Base-by-base conservation (phyloP, 2,329 filamentous ascomycete species). In the Chalaropsis ovoidea region DNA sequence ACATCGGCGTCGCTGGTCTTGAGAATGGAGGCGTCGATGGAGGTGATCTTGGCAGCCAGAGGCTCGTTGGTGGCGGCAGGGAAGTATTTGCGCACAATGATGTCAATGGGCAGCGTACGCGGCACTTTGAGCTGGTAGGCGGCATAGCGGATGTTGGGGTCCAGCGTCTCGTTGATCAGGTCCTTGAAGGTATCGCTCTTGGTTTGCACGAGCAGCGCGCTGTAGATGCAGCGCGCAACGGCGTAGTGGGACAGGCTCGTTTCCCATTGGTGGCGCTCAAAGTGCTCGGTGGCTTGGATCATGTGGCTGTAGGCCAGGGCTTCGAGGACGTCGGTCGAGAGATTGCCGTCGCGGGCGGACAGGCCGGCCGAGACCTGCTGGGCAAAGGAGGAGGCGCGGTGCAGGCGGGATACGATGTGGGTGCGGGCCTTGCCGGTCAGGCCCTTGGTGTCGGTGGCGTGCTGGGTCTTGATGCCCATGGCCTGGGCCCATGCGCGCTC, bases 401-500 rank as follows among this genome's bases (percentile, higher is more conserved):
- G 82, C 49, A 97, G 79, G 64, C 92, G 85, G 15, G 92, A 95
- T 66, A 95, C 84, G 47, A 97, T 94, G 75, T 99, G 93, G 64
- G 87, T 87, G 72, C 91, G 86, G 19, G 89, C 88, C 63, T 87
- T 85, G 68, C 91, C 88, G 35, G 86, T 83, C 69, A 96, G 88
- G 61, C 86, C 87, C 74, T 90, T 89, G 68, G 86, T 85, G 71
- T 94, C 90, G 70, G 88, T 82, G 47, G 89, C 84, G 73, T 95
- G 90, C 22, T 84, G 79, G 3, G 90, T 83, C 76, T 95, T 96
- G 82, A 96, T 90, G 73, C 88, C 86, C 91, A 97, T 95, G 67
- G 92, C 93, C 75, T 96, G 87, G 45, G 94, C 93, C 90, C 91
- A 97, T 63, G 92, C 90, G 69, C 94, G 84, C 78, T 99, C 94